Percentiles rank a stretch among this genome's conserved stretches.
phyloP scores from a whole-genome alignment of 2,329 filamentous ascomycete species.

The Penicillium sp. region DNA sequence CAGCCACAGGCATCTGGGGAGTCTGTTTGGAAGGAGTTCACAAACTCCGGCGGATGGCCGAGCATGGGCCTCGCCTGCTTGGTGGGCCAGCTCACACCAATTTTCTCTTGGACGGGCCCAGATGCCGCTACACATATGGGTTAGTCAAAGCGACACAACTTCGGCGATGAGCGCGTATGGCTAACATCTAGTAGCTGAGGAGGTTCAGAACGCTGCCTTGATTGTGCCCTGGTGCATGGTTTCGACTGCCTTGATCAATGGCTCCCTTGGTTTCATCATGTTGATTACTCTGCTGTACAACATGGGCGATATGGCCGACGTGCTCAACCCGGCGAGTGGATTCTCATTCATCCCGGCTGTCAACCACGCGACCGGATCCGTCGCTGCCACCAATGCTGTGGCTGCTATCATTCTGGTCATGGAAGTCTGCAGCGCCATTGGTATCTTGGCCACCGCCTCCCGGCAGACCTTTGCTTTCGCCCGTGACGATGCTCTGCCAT shows the following conservation, averaged over 20 bases:
- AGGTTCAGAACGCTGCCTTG: slow-evolving; percentile 48
- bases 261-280: slow-evolving; percentile 46
- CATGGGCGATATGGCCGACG: slow-evolving; percentile 40
- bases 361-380: slow-evolving; percentile 43
- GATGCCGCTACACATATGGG: slow-evolving; percentile 38
- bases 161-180: not conserved
- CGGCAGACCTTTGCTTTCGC: slow-evolving; percentile 46
- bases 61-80: slow-evolving; percentile 39
- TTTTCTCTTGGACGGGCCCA: slow-evolving; percentile 30
- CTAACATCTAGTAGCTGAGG: slow-evolving; percentile 41
- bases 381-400: slow-evolving; percentile 47
- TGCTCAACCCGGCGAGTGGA: slow-evolving; percentile 42
- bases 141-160: slow-evolving; percentile 7
- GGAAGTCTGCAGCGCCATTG: slow-evolving; percentile 35
- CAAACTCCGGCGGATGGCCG: slow-evolving; percentile 38
- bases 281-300: slow-evolving; percentile 46
- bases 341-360: slow-evolving; percentile 54
- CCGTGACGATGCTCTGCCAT: slow-evolving; percentile 41
- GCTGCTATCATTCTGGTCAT: slow-evolving; percentile 44
- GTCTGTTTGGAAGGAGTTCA: slow-evolving; percentile 39
- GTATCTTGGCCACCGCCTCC: slow-evolving; percentile 31
- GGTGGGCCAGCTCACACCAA: slow-evolving; percentile 34
- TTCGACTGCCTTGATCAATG: slow-evolving; percentile 48
- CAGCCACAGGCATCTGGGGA: slow-evolving; percentile 23
- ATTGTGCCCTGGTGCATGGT: slow-evolving; percentile 50